phyloP scores from a whole-genome alignment of 2,329 filamentous ascomycete species.

The Alternaria incomplexa region DNA sequence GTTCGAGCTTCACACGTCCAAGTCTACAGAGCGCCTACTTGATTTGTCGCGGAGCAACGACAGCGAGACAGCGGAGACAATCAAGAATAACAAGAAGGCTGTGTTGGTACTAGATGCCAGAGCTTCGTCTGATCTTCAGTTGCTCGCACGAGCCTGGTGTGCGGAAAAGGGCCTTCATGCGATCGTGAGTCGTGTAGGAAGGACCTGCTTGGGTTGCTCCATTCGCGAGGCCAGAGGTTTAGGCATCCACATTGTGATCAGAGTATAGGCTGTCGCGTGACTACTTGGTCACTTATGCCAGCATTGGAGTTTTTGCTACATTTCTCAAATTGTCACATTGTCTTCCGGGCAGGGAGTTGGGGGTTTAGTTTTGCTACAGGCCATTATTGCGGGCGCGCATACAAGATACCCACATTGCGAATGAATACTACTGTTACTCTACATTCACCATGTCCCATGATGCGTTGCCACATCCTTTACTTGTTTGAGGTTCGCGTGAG shows the following conservation, averaged over 20 bases:
- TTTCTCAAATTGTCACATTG: background rate
- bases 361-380: background rate
- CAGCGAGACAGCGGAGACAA: slow-evolving; percentile 12
- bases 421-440: background rate
- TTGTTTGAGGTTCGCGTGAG: background rate
- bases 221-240: slow-evolving; percentile 76
- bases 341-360: background rate
- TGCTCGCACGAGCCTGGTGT: slow-evolving; percentile 74
- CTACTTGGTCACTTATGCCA: background rate
- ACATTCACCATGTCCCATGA: background rate
- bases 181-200: slow-evolving; percentile 68
- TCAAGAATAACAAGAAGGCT: slow-evolving; percentile 30
- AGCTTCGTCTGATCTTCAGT: slow-evolving; percentile 69
- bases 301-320: background rate
- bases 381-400: slow-evolving; percentile 9
- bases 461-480: background rate
- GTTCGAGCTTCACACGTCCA: slow-evolving; percentile 27
- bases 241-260: slow-evolving; percentile 69
- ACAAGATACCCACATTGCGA: slow-evolving; percentile 19
- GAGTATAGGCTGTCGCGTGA: slow-evolving; percentile 34
- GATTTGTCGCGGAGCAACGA: slow-evolving; percentile 14
- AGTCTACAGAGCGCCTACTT: slow-evolving; percentile 21
- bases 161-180: slow-evolving; percentile 77
- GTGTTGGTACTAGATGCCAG: slow-evolving; percentile 57
- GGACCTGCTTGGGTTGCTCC: slow-evolving; percentile 75